Percentiles rank a stretch among this genome's conserved stretches.
phyloP scores from a whole-genome alignment of 2,329 filamentous ascomycete species.

The Colletotrichum eleusines region DNA sequence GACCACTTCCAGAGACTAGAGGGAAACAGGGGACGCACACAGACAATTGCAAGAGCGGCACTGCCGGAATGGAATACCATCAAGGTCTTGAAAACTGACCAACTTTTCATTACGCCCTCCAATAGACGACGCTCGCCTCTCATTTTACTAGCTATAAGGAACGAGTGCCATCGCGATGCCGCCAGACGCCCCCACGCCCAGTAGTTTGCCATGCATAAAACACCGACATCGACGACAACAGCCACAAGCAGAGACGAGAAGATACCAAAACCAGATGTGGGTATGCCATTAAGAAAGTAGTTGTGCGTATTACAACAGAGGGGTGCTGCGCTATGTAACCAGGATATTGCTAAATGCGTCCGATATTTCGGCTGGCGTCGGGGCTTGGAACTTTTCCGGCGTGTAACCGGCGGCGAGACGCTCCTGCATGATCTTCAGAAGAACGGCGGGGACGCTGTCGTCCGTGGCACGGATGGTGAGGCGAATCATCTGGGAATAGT shows the following conservation, averaged over 20 bases:
- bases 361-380: conserved; percentile 64
- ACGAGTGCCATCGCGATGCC: conserved; percentile 37
- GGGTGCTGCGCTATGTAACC: conserved; percentile 51
- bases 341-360: conserved; percentile 69
- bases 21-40: not conserved
- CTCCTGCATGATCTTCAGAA: conserved; percentile 90
- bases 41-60: not conserved
- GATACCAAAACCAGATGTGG: conserved; percentile 5
- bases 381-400: conserved; percentile 55
- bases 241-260: not conserved
- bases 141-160: conserved; percentile 12
- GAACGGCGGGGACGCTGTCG: conserved; percentile 82
- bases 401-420: conserved; percentile 72
- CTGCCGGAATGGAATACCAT: not conserved
- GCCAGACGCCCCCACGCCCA: conserved; percentile 23
- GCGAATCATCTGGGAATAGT: conserved; percentile 84
- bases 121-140: not conserved
- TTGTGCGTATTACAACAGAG: conserved; percentile 17
- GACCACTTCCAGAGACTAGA: no score
- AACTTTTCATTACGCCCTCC: conserved; percentile 10
- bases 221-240: not conserved
- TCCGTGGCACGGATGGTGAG: conserved; percentile 95
- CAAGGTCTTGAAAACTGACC: not conserved
- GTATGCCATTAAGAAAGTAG: conserved; percentile 35
- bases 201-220: conserved; percentile 33